These are phyloP conservation scores for Talaromyces wortmannii DNA, from an alignment of 495 filamentous ascomycete species.

Conservation along the genomic window DNA sequence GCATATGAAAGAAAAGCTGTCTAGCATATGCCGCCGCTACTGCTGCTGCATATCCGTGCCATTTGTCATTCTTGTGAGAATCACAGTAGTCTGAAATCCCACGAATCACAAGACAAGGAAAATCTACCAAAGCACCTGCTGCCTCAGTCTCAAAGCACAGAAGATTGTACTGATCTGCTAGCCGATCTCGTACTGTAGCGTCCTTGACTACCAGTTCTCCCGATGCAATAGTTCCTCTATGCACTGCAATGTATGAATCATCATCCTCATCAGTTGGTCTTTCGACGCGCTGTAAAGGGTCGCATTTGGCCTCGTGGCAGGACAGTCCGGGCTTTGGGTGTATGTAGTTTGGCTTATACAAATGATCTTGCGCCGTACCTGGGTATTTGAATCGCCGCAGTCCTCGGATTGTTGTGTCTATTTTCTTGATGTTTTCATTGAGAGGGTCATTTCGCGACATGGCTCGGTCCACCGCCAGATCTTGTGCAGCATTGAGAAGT, in stretches of 20 bases:
- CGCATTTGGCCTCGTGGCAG: constrained; percentile 13
- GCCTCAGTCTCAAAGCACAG: constrained; percentile 43
- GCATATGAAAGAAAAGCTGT: constrained; percentile 16
- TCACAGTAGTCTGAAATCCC: constrained; percentile 36
- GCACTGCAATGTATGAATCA: constrained; percentile 12
- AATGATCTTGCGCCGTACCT: constrained; percentile 11
- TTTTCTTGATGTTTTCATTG: constrained; percentile 6
- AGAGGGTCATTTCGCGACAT: constrained; percentile 7
- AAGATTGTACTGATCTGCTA: constrained; percentile 11
- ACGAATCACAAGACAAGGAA: constrained; percentile 29
- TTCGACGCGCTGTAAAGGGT: constrained; percentile 5
- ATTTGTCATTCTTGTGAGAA: constrained; percentile 15
- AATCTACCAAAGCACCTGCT: constrained; percentile 28
- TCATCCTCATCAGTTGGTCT: constrained; percentile 2
- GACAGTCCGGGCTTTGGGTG: constrained; percentile 6
- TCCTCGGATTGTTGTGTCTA: constrained; percentile 2
- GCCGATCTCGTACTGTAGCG: constrained; percentile 11
- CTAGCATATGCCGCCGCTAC: constrained; percentile 29
- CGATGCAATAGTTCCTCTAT: constrained; percentile 29
- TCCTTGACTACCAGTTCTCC: constrained; percentile 23
- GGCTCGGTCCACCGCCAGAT: constrained; percentile 4
- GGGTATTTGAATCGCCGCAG: constrained; percentile 11
- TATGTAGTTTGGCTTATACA: constrained; percentile 16
- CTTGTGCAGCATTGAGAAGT: constrained; percentile 13
- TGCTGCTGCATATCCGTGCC: constrained; percentile 3